Base-by-base conservation (phyloP, 2,329 filamentous ascomycete genomes). In the Tolypocladium paradoxum region DNA sequence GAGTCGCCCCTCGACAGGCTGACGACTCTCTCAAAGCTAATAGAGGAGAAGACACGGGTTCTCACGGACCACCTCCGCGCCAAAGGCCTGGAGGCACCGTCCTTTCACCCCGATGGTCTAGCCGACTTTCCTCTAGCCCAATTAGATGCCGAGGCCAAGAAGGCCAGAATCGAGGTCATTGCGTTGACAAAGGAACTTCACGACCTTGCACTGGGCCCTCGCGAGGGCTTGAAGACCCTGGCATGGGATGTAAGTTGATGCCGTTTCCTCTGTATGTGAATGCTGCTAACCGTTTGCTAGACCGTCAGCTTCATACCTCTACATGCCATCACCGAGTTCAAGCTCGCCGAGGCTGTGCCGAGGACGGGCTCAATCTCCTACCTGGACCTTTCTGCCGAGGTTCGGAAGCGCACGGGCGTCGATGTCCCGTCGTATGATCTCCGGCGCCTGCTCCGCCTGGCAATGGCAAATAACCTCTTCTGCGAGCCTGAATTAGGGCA, bases 391-490 rank as follows among this genome's bases (percentile, higher is more conserved):
- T 55, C 61, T 1, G 51, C 51, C 14, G 56, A 60, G 35, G 56
- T 65, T 7, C 52, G 74, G 3, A 60, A 70, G 27, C 53, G 64
- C 33, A 69, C 71, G 0, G 58, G 66, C 2, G 61, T 75, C 9
- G 67, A 71, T 43, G 63, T 74, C 38, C 62, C 59, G 6, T 51
- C 60, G 2, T 55, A 55, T 14, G 61, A 66, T 53, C 58, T 68
- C 12, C 61, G 64, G 6, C 70, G 72, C 24, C 55, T 75, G 0
- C 47, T 73, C 27, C 70, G 72, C 14, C 64, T 69, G 35, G 68
- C 70, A 33, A 70, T 72, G 54, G 63, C 65, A 1, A 70, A 70
- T 54, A 65, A 65, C 46, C 57, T 74, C 24, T 75, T 76, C 52
- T 53, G 55, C 27, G 73, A 75, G 58, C 70, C 69, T 0, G 52